Evolutionary conservation across 129 eudicot species (phyloP), one percentile per base, ranked within the genome.

Genomic region (Chrysanthemum makinoi): DNA sequence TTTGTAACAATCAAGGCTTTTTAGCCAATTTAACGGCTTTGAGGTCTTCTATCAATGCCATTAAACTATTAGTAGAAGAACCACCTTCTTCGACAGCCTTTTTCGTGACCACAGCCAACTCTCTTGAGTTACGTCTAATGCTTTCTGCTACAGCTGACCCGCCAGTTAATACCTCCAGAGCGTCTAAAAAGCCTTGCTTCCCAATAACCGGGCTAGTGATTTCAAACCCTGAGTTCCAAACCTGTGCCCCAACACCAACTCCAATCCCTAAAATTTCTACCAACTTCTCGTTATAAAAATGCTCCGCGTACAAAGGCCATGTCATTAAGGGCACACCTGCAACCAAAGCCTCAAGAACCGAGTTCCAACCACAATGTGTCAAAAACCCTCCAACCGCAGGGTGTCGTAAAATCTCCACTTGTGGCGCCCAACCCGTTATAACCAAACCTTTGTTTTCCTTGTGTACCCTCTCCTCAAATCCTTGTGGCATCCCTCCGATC

Each of bases 311-410:
- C 16, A 77, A 58, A 0, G 88, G 86, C 86, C 84, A 86, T 4
- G 84, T 83, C 7, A 83, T 62, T 61, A 83, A 15, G 0, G 86
- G 84, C 69, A 86, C 88, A 2, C 91, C 84, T 0, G 76, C 61
- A 13, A 69, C 72, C 44, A 78, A 24, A 0, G 83, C 83, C 44
- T 84, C 94, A 20, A 82, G 79, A 13, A 76, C 44, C 2, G 88
- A 86, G 72, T 81, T 78, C 91, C 91, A 83, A 5, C 91, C 88
- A 43, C 88, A 86, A 10, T 86, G 88, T 5, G 68, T 83, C 79
- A 86, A 26, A 66, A 86, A 83, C 39, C 82, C 80, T 0, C 80
- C 81, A 0, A 78, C 10, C 2, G 82, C 82, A 10, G 47, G 33
- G 47, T 86, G 88, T 3, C 20, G 65, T 20, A 86, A n/a, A 13